These are phyloP conservation scores for Monosporascus cannonballus DNA, from an alignment of 2,329 filamentous ascomycete genomes.

Conservation along the genomic window DNA sequence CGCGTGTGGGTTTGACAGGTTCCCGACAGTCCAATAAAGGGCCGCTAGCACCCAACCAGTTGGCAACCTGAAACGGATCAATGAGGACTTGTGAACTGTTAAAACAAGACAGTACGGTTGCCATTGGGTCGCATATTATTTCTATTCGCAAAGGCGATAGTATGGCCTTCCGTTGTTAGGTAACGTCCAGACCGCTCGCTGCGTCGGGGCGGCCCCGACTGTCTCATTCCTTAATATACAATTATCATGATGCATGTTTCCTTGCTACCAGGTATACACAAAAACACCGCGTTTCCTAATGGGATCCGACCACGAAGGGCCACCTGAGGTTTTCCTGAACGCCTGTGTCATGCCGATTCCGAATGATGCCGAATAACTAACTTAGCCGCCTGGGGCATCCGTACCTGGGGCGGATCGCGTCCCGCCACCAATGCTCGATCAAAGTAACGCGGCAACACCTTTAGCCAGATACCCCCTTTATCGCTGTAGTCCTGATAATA, in stretches of 20 bases:
- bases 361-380: not conserved
- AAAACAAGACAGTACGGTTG: not conserved
- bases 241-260: not conserved
- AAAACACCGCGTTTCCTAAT: not conserved
- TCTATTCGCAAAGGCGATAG: no score
- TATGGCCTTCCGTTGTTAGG: not conserved
- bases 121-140: no score
- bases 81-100: not conserved
- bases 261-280: not conserved
- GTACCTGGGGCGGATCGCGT: not conserved
- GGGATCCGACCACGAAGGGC: not conserved
- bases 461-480: slow-evolving; percentile 1
- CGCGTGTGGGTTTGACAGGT: no score
- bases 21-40: no score
- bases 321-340: not conserved
- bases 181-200: not conserved
- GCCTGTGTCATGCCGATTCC: not conserved
- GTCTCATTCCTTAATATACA: not conserved
- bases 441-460: not conserved
- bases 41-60: no score
- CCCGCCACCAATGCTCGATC: not conserved
- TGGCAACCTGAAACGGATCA: no score
- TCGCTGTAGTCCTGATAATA: slow-evolving; percentile 6
- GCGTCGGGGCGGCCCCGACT: not conserved
- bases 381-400: not conserved